Conservation (phyloP, 2,329 filamentous ascomycete genomes). For the Colletotrichum paranaense region DNA sequence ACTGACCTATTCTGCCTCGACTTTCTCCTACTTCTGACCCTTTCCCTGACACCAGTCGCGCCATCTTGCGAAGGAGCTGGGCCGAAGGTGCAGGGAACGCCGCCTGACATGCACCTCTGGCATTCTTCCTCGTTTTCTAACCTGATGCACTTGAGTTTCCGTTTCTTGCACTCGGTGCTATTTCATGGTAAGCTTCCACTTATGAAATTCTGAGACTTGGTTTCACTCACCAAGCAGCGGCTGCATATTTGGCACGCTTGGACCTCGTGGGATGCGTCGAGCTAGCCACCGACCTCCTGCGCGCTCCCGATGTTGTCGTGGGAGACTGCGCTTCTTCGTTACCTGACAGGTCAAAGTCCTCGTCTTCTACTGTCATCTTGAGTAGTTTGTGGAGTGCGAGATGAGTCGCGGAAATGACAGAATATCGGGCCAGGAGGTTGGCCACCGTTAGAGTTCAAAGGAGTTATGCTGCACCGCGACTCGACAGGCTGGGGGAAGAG, state of each 20-base stretch:
- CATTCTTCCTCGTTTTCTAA: conserved; percentile 40
- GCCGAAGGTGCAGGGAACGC: conserved; percentile 39
- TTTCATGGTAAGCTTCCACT: neutral
- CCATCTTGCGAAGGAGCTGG: conserved; percentile 41
- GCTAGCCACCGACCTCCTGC: conserved; percentile 5
- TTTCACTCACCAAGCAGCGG: conserved; percentile 19
- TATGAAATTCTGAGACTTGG: too few relatives aligned
- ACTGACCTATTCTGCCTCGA: conserved; percentile 4
- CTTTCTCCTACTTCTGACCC: neutral
- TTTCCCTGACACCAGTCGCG: neutral
- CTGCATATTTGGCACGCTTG: conserved; percentile 27
- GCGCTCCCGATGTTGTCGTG: neutral
- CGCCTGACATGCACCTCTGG: conserved; percentile 44
- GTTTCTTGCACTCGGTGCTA: conserved; percentile 48
- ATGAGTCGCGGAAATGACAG: neutral
- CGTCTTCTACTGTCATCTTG: conserved; percentile 1
- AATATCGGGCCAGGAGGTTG: neutral
- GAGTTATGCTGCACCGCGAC: conserved; percentile 30
- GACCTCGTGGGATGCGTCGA: conserved; percentile 5
- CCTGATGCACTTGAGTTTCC: conserved; percentile 53
- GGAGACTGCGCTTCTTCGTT: conserved; percentile 7
- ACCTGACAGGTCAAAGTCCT: neutral
- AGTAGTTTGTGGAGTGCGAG: neutral
- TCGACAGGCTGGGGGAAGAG: conserved; percentile 17
- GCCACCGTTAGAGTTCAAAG: conserved; percentile 9